phyloP scores from a whole-genome alignment of 2,329 filamentous ascomycete species.

The Fusarium euwallaceae region DNA sequence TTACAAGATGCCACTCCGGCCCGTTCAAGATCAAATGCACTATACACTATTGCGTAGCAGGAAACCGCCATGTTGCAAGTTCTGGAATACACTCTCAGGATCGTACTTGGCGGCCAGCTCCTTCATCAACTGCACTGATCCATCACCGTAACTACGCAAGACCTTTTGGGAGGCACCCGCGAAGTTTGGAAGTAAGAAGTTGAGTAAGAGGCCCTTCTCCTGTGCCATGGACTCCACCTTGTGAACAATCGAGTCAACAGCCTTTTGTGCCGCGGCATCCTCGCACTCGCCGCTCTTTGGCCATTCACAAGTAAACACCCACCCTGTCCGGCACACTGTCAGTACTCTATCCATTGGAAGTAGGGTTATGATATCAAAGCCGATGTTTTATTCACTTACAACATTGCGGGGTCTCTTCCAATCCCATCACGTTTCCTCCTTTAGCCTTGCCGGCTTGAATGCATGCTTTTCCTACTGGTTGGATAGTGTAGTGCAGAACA shows the following conservation, averaged over 20 bases:
- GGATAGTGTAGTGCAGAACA: background rate
- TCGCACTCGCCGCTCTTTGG: background rate
- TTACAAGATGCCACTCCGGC: background rate
- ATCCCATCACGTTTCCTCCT: background rate
- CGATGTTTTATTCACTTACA: background rate
- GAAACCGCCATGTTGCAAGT: background rate
- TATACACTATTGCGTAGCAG: background rate
- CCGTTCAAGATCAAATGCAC: background rate
- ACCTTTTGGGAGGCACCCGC: background rate
- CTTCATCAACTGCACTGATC: background rate
- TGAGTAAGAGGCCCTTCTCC: background rate
- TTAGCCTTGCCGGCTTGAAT: background rate
- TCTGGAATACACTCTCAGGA: background rate
- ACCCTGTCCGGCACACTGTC: background rate
- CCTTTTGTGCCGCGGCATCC: background rate
- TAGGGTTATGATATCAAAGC: background rate
- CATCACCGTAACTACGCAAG: background rate
- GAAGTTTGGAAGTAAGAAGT: background rate
- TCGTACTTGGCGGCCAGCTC: background rate
- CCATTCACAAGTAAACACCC: slow-evolving; percentile 4
- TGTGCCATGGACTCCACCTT: background rate
- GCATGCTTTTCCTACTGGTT: background rate
- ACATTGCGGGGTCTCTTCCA: background rate
- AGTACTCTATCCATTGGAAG: background rate
- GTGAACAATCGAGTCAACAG: background rate